Conservation (phyloP, 495 filamentous ascomycete genomes). For the Aspergillus conjunctus region DNA sequence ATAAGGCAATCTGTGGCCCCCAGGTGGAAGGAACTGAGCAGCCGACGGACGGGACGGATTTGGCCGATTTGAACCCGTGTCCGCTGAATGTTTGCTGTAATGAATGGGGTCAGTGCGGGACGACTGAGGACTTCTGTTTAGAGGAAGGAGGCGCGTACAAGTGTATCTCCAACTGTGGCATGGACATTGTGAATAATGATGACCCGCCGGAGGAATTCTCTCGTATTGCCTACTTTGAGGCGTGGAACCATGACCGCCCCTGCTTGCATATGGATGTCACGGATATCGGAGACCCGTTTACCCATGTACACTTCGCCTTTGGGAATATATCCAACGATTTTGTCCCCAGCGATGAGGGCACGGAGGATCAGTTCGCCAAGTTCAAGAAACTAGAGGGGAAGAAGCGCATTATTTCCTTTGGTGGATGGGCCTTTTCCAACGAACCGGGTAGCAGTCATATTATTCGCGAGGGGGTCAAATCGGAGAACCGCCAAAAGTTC, state of each 20-base stretch:
- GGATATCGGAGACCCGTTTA: constrained; percentile 32
- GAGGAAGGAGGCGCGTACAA: background rate
- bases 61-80: constrained; percentile 3
- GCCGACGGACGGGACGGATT: background rate
- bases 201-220: background rate
- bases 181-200: background rate
- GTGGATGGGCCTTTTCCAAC: constrained; percentile 52
- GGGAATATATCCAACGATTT: constrained; percentile 33
- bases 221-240: background rate
- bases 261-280: constrained; percentile 26
- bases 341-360: constrained; percentile 18
- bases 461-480: constrained; percentile 37
- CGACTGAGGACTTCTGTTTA: background rate
- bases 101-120: constrained; percentile 1
- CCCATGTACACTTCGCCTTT: constrained; percentile 50
- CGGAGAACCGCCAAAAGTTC: constrained; percentile 38
- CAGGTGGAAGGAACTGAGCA: background rate
- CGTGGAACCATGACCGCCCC: constrained; percentile 11
- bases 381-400: constrained; percentile 26
- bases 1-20: background rate
- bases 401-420: constrained; percentile 47
- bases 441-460: constrained; percentile 34
- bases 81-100: constrained; percentile 2
- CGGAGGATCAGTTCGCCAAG: constrained; percentile 24
- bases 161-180: background rate